Base-by-base conservation (phyloP, 257 asterid genomes). In the Jacaranda copaia region DNA sequence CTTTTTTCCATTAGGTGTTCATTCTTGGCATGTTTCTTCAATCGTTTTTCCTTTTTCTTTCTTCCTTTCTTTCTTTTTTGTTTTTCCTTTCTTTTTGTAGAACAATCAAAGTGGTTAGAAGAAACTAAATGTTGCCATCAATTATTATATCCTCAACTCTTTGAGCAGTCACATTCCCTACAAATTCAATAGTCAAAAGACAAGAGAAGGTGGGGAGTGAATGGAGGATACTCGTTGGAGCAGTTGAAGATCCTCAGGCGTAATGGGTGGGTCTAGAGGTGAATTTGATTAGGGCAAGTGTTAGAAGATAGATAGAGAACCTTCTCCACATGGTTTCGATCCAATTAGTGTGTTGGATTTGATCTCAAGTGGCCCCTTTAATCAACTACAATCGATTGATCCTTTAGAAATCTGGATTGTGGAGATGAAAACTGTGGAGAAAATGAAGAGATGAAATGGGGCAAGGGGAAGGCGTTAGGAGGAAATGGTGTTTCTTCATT, bases 101-200 rank as follows among this genome's bases (percentile, higher is more conserved):
- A 72, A 70, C 71, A 57, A 61, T 36, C 48, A 52, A 67, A n/a
- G 6, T 42, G 70, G 71, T 53, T 69, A 45, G 5, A 61, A 25
- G 46, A 48, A 62, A 62, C 51, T 60, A 61, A 79, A 35, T 74
- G 83, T 55, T 43, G 79, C 77, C 83, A 75, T 80, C 75, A 51
- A 79, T 89, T 89, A 85, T 89, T 86, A 75, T 76, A 69, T 80
- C 38, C 64, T 81, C 32, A 25, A 25, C 32, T 25, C 2, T 2
- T 25, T 25, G 1, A 0, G 32, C 32, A 25, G 32, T 25, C 32
- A 25, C 32, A 25, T 25, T 25, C 32, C 32, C 32, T 25, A 25
- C 88, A 52, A 89, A 74, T 61, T 78, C 82, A 75, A 78, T 55
- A 38, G 80, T 57, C 56, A 87, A n/a, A 36, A 61, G 73, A 55